Evolutionary conservation across 108 stramenopile species (phyloP).

Genomic region (Fistulifera pelliculosa): DNA sequence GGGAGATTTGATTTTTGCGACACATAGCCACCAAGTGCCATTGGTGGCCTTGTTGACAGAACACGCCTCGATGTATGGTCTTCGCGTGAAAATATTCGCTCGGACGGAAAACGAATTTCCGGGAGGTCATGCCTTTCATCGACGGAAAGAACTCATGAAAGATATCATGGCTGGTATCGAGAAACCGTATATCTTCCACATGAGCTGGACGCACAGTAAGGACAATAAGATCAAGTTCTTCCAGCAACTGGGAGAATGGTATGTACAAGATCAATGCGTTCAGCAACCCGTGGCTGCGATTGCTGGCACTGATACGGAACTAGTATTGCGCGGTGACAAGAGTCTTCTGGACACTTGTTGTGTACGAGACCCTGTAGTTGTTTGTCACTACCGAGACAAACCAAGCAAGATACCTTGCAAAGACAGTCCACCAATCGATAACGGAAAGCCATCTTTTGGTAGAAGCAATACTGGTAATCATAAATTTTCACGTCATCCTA

Average conservation of each 20-base stretch:
- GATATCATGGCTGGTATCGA: constrained; percentile 7
- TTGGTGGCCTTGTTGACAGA: constrained; percentile 53
- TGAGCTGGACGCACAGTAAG: constrained; percentile 70
- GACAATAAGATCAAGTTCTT: constrained; percentile 62
- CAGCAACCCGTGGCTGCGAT: constrained; percentile 15
- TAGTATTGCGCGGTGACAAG: neutral
- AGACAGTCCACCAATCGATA: constrained; percentile 46
- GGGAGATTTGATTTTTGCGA: constrained; percentile 51
- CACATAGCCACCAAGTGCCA: constrained; percentile 60
- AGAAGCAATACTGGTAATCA: too few relatives aligned
- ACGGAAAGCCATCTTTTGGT: constrained; percentile 39
- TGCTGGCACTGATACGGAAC: neutral
- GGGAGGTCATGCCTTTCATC: constrained; percentile 22
- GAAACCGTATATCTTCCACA: constrained; percentile 21
- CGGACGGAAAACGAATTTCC: constrained; percentile 19
- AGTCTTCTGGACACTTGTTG: constrained; percentile 35
- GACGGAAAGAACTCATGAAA: constrained; percentile 16
- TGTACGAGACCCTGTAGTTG: constrained; percentile 43
- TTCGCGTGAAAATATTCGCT: constrained; percentile 54
- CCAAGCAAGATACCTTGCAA: constrained; percentile 61
- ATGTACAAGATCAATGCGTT: constrained; percentile 36
- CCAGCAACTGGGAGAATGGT: constrained; percentile 69
- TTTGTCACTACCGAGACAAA: constrained; percentile 75
- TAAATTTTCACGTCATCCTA: too few relatives aligned
- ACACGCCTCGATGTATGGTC: constrained; percentile 53